Evolutionary conservation across 352 stramenopile genomes (phyloP), one percentile per base, ranked within the genome.

Genomic region (Plasmopara viticola): DNA sequence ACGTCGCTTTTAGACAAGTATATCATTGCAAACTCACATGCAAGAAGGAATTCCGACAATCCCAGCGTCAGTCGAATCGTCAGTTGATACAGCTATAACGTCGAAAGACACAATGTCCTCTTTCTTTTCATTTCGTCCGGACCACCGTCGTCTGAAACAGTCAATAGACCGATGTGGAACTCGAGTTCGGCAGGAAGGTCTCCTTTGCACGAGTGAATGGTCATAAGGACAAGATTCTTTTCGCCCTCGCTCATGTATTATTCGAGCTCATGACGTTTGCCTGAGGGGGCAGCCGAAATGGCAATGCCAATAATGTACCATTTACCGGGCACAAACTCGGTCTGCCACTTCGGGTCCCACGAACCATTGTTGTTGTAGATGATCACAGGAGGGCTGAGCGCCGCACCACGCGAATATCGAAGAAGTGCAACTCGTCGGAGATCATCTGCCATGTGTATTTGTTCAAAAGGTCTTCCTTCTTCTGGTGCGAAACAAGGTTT

Each of bases 41-140:
- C 20, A 25, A 25, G 3, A 1, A 25, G 20, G 3, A 3, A 1
- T 25, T 25, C 20, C 20, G 20, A 25, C 20, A 25, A 25, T 25
- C 20, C 20, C 3, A 3, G 20, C 20, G 20, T 25, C 20, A 3
- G 33, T 38, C 33, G 33, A 38, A 38, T 5, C 33, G 33, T 38
- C 9, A 38, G n/a, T 14, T 14, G 9, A 5, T 2, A 38, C 33
- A 14, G 33, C 5, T 6, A 84, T 52, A 14, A 70, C 70, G 56
- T 69, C 82, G 59, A 82, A 84, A 33, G 63, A 66, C 30, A 84
- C 54, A 7, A 80, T 52, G 46, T 84, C 73, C 49, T 79, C 64
- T 14, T 51, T 57, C 2, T 59, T 50, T 4, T 62, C 64, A 84
- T 25, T 25, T 25, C 73, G 50, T 60, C 48, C 9, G 70, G 68